A percentile compares a stretch with the other conserved stretches of the same genome.
phyloP scores from a whole-genome alignment of 495 filamentous ascomycete genomes.

The Cairneyella variabilis region DNA sequence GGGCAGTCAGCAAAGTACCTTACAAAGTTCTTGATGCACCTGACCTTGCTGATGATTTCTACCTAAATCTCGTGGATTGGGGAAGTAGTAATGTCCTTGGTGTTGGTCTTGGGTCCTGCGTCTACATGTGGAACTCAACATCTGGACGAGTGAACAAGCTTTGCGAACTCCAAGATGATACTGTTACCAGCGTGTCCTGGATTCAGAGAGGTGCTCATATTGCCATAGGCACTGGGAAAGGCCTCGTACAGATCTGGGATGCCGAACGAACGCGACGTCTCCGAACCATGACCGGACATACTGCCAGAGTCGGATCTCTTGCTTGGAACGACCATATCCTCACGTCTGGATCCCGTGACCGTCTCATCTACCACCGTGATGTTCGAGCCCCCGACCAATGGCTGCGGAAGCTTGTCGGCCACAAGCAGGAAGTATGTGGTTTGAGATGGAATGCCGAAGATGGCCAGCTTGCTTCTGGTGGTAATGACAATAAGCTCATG shows the following conservation, averaged over 20 bases:
- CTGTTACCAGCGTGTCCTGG: constrained; percentile 94
- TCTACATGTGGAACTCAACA: constrained; percentile 98
- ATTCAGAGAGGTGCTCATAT: constrained; percentile 95
- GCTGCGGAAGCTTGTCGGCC: constrained; percentile 77
- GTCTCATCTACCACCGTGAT: constrained; percentile 89
- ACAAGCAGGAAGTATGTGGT: constrained; percentile 99
- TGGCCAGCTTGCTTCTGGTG: constrained; percentile 90
- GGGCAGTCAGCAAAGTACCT: constrained; percentile 90
- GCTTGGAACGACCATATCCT: constrained; percentile 99
- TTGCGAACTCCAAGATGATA: constrained; percentile 89
- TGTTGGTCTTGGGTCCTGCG: constrained; percentile 84
- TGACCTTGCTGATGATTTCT: constrained; percentile 95
- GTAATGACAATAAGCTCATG: constrained; percentile 97
- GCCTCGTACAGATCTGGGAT: constrained; percentile 96
- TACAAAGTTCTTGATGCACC: constrained; percentile 98
- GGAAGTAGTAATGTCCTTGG: constrained; percentile 91
- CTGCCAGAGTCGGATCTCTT: constrained; percentile 81
- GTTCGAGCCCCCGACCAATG: constrained; percentile 91
- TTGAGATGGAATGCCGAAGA: constrained; percentile 95
- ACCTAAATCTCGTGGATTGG: constrained; percentile 96
- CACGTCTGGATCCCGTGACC: constrained; percentile 91
- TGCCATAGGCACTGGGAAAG: constrained; percentile 89
- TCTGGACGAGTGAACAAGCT: constrained; percentile 84
- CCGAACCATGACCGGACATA: constrained; percentile 94
- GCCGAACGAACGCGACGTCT: constrained; percentile 78